Evolutionary conservation across 2,329 filamentous ascomycete species (phyloP), one percentile per base, ranked within the genome.

Genomic region (Malbranchea zuffiana): DNA sequence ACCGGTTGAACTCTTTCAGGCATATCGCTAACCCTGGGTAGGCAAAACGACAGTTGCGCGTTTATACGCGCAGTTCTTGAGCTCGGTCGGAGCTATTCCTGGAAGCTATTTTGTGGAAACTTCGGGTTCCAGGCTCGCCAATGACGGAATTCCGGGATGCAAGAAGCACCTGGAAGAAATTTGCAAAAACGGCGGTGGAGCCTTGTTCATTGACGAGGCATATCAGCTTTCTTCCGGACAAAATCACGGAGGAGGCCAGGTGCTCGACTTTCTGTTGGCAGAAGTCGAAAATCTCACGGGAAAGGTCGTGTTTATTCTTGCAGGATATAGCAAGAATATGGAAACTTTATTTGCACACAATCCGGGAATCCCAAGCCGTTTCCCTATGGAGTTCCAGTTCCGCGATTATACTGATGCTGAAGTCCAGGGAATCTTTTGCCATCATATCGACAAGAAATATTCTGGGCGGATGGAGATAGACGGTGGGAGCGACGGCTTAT

Each of bases 11-110:
- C 17, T 19, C 25, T 7, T 26, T 27, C 20, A 16, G 48, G 7
- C 32, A 18, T 17, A 19, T 27, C 35, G 50, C 20, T 49, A 26
- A 24, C 23, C 30, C 3, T 12, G 6, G 8, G 13, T 23, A 68
- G 73, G 75, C 0, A 86, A 86, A 61, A 88, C 82, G 0, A 87
- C 82, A 0, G 76, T 87, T 0, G 82, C 82, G 0, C 67, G 81
- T 0, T 57, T 81, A 0, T 86, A 83, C 40, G 78, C 72, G 0
- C 67, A 73, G 5, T 79, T 85, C 23, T 61, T 88, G 0, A 65
- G 68, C 0, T 67, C 72, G 0, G 59, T 82, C 0, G 74, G 76
- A 0, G 72, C 74, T 0, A 62, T 88, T 4, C 66, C 78, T 0
- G 79, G 80, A 0, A 53, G 54, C 6, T 41, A 46, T 2, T 80